Percentiles rank a stretch among this genome's conserved stretches.
Conservation (phyloP, 106 monocot species). For the Dendrobium huoshanense region DNA sequence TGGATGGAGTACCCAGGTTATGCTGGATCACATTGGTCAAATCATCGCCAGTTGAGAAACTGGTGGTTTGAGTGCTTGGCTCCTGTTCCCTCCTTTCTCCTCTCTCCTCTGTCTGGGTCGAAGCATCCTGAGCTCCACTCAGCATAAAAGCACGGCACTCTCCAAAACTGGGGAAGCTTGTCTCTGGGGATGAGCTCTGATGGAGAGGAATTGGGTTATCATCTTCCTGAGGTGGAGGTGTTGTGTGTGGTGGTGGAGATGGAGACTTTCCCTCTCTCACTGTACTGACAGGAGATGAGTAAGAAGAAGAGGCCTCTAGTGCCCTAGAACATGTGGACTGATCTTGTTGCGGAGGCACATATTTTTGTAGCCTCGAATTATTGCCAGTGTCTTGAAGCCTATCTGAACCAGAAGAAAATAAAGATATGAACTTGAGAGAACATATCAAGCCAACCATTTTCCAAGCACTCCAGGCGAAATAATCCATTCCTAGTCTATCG, state of each 20-base stretch:
- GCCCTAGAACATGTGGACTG: slow-evolving; percentile 19
- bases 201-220: slow-evolving; percentile 16
- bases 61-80: slow-evolving; percentile 1
- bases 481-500: background rate
- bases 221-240: slow-evolving; percentile 13
- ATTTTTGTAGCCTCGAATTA: slow-evolving; percentile 22
- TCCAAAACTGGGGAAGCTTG: slow-evolving; percentile 11
- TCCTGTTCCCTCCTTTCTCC: background rate
- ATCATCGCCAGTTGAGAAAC: slow-evolving; percentile 34
- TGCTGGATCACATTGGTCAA: slow-evolving; percentile 4
- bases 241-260: slow-evolving; percentile 19
- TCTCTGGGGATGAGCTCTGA: slow-evolving; percentile 8
- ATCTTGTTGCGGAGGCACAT: slow-evolving; percentile 12
- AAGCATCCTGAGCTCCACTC: slow-evolving; percentile 32
- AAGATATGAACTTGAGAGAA: background rate
- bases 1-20: background rate
- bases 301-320: slow-evolving; percentile 21
- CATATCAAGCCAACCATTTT: background rate
- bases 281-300: slow-evolving; percentile 23
- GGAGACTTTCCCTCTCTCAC: slow-evolving; percentile 29
- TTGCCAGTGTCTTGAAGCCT: slow-evolving; percentile 7
- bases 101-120: slow-evolving; percentile 54
- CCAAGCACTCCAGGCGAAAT: background rate
- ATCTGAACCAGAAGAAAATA: slow-evolving; percentile 3
- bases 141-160: slow-evolving; percentile 31